A percentile compares a stretch with the other conserved stretches of the same genome.
Conservation (phyloP, 2,329 filamentous ascomycete species). For the Fusarium pseudocircinatum region DNA sequence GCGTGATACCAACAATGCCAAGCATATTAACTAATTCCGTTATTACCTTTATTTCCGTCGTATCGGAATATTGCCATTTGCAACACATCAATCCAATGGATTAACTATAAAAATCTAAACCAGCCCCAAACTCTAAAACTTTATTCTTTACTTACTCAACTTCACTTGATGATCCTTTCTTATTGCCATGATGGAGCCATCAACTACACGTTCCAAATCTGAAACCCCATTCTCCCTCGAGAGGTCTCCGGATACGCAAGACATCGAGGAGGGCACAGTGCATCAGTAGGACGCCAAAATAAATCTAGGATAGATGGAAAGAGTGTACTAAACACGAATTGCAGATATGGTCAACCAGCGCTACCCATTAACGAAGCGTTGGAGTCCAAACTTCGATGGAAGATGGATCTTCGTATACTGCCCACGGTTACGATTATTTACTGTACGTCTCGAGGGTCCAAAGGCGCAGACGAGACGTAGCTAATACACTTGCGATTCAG, state of each 20-base stretch:
- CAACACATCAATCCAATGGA: not conserved
- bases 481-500: not conserved
- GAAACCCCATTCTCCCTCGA: not conserved
- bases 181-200: not conserved
- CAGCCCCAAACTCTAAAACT: too few relatives aligned
- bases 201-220: not conserved
- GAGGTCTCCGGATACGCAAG: not conserved
- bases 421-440: not conserved
- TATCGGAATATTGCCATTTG: not conserved
- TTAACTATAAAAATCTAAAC: not conserved
- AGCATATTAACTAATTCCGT: not conserved
- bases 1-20: not conserved
- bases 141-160: not conserved
- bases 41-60: not conserved
- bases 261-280: not conserved
- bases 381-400: not conserved
- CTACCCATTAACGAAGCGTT: not conserved
- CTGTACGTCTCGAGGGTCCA: not conserved
- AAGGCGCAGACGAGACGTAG: not conserved
- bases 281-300: not conserved
- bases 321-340: not conserved
- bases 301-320: not conserved
- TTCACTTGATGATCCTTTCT: not conserved
- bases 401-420: not conserved
- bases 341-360: not conserved